Base-by-base conservation (phyloP, 306 rosid species). In the Vigna trinervia region DNA sequence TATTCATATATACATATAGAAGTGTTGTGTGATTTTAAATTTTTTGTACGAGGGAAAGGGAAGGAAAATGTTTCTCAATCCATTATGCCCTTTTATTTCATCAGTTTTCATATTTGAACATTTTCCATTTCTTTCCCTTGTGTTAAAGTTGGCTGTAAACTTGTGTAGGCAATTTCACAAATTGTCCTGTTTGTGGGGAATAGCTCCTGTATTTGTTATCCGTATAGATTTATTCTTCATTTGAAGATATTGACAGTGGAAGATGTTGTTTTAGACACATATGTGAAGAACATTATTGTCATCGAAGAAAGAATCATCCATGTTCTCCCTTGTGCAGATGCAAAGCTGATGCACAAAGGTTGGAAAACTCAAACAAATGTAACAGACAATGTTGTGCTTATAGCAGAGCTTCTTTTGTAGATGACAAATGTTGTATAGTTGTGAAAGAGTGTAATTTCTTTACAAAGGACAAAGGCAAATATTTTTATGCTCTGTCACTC, bases 121-220 rank as follows among this genome's bases (percentile, higher is more conserved):
- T 77, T 86, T 90, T 86, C 87, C 76, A 84, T 86, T 83, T 85
- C 93, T 83, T 88, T 87, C 88, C 87, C 83, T 66, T 34, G 81
- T 61, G 85, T 83, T 26, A 74, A 74, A 80, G 58, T 65, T 79
- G 69, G 72, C 58, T 58, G 81, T 76, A 66, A 56, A 64, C 46
- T 69, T 71, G 32, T 8, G 38, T 32, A 84, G 57, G 73, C 64
- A 78, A 74, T 41, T 48, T 57, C 39, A 66, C 74, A 80, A 23
- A n/a, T 75, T 73, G 54, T 80, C 43, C 32, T 75, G 62, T 60
- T 69, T 69, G 51, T 8, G 47, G 75, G 57, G 69, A 78, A 66
- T 61, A 59, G 77, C 51, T 62, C 70, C 38, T 57, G 76, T 51
- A 78, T 69, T 84, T 67, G 7, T 63, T 32, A 36, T 83, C 75